Evolutionary conservation across 371 early-diverging fungal genomes (phyloP).

Genomic region (Phascolomyces articulosus): DNA sequence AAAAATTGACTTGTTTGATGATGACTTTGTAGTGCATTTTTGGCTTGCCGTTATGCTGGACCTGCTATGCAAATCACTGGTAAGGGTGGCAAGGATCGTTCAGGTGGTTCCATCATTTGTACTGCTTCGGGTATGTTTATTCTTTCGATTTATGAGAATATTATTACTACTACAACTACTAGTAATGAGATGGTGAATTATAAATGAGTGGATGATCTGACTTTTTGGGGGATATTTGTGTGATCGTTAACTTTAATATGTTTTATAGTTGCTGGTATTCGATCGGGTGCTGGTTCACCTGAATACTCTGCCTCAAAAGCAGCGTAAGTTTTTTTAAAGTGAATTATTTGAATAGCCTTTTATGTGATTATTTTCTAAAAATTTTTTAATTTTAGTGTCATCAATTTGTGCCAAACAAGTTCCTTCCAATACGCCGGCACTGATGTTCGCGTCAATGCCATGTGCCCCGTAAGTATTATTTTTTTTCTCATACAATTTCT

Average conservation of each 20-base stretch:
- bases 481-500: background rate
- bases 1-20: no score
- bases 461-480: conserved; percentile 49
- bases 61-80: conserved; percentile 43
- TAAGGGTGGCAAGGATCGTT: conserved; percentile 39
- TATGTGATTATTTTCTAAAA: background rate
- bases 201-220: background rate
- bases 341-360: background rate
- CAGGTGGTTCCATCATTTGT: conserved; percentile 48
- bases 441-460: conserved; percentile 60
- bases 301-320: conserved; percentile 54
- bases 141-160: no score
- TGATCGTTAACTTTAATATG: background rate
- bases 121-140: conserved; percentile 45
- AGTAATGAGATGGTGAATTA: background rate
- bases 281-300: conserved; percentile 47
- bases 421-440: conserved; percentile 52
- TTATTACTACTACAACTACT: no score
- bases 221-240: background rate
- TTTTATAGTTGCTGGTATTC: conserved; percentile 44
- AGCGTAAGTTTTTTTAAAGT: conserved; percentile 30
- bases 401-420: conserved; percentile 53
- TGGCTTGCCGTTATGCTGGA: conserved; percentile 42
- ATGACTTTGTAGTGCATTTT: conserved; percentile 34
- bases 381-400: conserved; percentile 32